phyloP scores from a whole-genome alignment of 495 filamentous ascomycete species.

The Paragyromitra xinjiangensis region DNA sequence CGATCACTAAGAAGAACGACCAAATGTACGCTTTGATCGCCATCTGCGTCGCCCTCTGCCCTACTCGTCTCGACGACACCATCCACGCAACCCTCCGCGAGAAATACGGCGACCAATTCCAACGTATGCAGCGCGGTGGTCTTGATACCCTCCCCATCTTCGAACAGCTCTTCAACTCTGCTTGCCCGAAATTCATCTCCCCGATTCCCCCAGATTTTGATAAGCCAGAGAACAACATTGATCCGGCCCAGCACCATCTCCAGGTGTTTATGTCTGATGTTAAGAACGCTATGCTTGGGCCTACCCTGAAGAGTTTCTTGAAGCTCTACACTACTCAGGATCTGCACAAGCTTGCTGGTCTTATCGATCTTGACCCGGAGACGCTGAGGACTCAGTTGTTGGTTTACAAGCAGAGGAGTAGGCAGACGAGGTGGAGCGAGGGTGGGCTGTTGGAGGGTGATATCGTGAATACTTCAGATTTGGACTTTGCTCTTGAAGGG shows the following conservation, averaged over 20 bases:
- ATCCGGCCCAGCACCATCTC: conserved; percentile 96
- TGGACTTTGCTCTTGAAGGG: conserved; percentile 96
- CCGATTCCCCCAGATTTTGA: conserved; percentile 98
- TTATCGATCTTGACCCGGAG: conserved; percentile 93
- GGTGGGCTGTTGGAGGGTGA: conserved; percentile 90
- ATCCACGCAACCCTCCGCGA: conserved; percentile 97
- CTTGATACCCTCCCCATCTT: conserved; percentile 94
- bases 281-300: conserved; percentile 92
- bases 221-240: conserved; percentile 89
- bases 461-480: conserved; percentile 84
- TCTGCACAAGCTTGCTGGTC: conserved; percentile 94
- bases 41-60: conserved; percentile 97
- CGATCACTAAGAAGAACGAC: conserved; percentile 98
- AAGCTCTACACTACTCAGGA: conserved; percentile 99
- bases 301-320: conserved; percentile 95
- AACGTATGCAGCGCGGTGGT: conserved; percentile 91
- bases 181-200: conserved; percentile 99
- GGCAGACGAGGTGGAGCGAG: conserved; percentile 95
- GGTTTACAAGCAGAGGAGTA: conserved; percentile 97
- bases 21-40: conserved; percentile 99
- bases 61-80: conserved; percentile 95
- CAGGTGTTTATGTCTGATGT: conserved; percentile 99
- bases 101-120: conserved; percentile 98
- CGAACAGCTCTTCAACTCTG: conserved; percentile 92
- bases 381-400: conserved; percentile 87